Evolutionary conservation across 2,329 filamentous ascomycete species (phyloP).

Genomic region (Chalaropsis thielavioides): DNA sequence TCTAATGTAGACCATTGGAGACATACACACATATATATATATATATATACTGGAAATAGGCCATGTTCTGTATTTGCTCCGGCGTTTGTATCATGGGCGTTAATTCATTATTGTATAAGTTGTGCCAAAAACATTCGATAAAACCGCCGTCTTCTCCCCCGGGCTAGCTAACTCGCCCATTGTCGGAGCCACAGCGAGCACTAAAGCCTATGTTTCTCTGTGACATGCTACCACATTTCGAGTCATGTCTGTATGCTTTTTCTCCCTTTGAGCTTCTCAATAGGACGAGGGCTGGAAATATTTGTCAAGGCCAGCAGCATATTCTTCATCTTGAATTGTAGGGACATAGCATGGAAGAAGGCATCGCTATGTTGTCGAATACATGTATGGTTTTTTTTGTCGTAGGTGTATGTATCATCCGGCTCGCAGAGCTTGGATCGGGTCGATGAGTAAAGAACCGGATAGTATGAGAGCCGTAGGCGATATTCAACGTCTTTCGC

Average conservation of each 20-base stretch:
- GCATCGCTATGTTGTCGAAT: not conserved
- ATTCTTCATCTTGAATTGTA: not conserved
- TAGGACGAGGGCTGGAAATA: not conserved
- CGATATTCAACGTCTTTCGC: not conserved
- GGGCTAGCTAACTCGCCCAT: not conserved
- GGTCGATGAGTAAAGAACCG: not conserved
- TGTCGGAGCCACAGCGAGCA: not conserved
- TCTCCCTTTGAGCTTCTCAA: not conserved
- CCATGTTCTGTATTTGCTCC: conserved; percentile 2
- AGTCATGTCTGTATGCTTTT: not conserved
- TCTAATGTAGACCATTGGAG: conserved; percentile 17
- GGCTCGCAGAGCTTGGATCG: not conserved
- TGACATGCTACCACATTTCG: not conserved
- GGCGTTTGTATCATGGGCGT: conserved; percentile 1
- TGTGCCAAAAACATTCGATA: not conserved
- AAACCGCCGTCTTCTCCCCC: not conserved
- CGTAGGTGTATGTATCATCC: not conserved
- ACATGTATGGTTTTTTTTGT: not conserved
- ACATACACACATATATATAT: conserved; percentile 29
- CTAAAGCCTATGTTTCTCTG: not conserved
- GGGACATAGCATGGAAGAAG: not conserved
- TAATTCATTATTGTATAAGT: conserved; percentile 5
- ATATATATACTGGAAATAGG: conserved; percentile 19
- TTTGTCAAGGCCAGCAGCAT: no score
- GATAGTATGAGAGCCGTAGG: not conserved